Conservation (phyloP, 2,329 filamentous ascomycete genomes). For the Xylariales sp. region DNA sequence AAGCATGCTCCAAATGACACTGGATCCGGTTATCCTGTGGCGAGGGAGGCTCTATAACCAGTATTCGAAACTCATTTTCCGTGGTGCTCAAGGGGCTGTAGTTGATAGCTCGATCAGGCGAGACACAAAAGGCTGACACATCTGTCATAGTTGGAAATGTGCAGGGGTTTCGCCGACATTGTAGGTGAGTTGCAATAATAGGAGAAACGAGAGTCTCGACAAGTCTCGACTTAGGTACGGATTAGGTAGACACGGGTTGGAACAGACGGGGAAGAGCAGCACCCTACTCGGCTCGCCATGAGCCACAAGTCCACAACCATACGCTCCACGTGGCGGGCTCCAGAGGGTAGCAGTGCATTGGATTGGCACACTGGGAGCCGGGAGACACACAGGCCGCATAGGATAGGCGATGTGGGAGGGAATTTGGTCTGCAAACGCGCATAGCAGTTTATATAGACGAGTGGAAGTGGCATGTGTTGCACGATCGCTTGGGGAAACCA, state of each 20-base stretch:
- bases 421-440: neutral
- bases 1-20: constrained; percentile 29
- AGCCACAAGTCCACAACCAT: constrained; percentile 10
- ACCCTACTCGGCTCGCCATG: constrained; percentile 14
- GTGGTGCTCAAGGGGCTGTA: constrained; percentile 26
- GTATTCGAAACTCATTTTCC: constrained; percentile 33
- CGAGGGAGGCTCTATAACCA: constrained; percentile 29
- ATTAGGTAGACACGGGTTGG: constrained; percentile 14
- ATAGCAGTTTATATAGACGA: neutral
- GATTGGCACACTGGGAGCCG: neutral
- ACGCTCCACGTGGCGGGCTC: constrained; percentile 34
- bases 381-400: neutral
- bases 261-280: constrained; percentile 11
- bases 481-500: neutral
- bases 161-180: neutral
- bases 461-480: constrained; percentile 7
- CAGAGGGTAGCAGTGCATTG: constrained; percentile 21
- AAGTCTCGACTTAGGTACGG: neutral
- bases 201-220: neutral
- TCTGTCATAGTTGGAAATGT: constrained; percentile 26
- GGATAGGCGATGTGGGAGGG: neutral
- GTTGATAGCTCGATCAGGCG: constrained; percentile 27
- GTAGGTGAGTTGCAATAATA: neutral
- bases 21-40: constrained; percentile 21
- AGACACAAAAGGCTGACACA: constrained; percentile 23